Percentiles rank a stretch among this genome's conserved stretches.
Conservation (phyloP, 352 stramenopile species). For the Pythium folliculosum region DNA sequence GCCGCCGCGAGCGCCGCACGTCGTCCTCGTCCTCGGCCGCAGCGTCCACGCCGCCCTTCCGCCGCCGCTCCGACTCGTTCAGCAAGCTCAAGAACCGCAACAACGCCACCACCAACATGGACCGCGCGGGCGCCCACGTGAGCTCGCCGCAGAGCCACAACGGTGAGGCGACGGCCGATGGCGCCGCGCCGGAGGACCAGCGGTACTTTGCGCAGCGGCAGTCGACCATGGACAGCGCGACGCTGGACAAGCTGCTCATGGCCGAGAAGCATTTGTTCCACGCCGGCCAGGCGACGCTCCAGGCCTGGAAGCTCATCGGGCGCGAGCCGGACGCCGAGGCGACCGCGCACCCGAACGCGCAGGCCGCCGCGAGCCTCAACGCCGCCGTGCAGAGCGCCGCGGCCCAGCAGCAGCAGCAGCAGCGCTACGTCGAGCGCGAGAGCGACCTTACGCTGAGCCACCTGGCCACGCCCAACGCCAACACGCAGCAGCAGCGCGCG, state of each 20-base stretch:
- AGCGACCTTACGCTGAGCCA: constrained; percentile 28
- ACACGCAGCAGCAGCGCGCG: neutral
- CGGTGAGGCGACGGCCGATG: neutral
- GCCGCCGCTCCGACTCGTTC: neutral
- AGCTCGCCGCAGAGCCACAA: neutral
- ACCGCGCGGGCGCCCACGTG: neutral
- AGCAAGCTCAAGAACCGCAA: neutral
- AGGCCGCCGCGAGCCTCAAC: constrained; percentile 25
- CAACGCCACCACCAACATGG: neutral
- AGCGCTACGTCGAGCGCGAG: constrained; percentile 25
- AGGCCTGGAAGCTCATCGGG: constrained; percentile 84
- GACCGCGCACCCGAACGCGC: constrained; percentile 19
- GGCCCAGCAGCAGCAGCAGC: constrained; percentile 7
- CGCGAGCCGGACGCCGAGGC: constrained; percentile 23
- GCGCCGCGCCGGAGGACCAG: constrained; percentile 38
- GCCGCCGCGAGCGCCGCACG: constrained; percentile 15
- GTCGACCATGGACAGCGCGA: constrained; percentile 81
- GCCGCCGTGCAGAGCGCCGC: constrained; percentile 27
- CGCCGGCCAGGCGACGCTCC: constrained; percentile 74
- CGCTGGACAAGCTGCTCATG: constrained; percentile 79
- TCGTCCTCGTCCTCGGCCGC: constrained; percentile 8
- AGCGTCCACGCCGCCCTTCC: neutral
- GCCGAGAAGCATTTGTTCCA: constrained; percentile 83
- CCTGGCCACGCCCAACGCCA: constrained; percentile 10
- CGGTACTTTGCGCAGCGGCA: constrained; percentile 64